Evolutionary conservation across 148 eudicot genomes (phyloP).

Genomic region (Vaccinium myrtillus): DNA sequence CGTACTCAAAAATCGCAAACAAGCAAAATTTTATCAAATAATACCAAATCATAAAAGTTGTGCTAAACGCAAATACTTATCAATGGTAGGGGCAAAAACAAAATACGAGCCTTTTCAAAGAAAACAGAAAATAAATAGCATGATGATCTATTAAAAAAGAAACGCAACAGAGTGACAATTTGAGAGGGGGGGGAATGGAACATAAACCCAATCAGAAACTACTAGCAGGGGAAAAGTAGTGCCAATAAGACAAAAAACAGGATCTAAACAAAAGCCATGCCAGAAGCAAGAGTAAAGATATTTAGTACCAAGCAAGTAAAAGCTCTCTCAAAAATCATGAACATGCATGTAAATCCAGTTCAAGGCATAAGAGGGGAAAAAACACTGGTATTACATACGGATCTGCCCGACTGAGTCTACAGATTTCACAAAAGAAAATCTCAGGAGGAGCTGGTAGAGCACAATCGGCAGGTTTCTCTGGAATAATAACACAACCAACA

Average conservation of each 20-base stretch:
- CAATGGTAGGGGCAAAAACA: not conserved
- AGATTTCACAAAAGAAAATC: conserved; percentile 63
- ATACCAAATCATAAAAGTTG: not conserved
- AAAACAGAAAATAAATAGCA: conserved; percentile 3
- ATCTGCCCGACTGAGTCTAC: conserved; percentile 68
- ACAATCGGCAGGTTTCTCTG: conserved; percentile 64
- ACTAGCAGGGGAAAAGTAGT: not conserved
- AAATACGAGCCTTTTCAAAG: not conserved
- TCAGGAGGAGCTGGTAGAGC: conserved; percentile 44
- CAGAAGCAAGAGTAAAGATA: not conserved
- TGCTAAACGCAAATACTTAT: not conserved
- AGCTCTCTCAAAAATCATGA: not conserved
- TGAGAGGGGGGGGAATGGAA: not conserved
- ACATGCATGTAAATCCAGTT: not conserved
- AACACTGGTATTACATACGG: conserved; percentile 48
- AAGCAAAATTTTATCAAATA: not conserved
- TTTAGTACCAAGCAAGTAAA: not conserved
- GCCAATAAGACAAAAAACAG: not conserved
- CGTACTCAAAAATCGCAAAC: not conserved
- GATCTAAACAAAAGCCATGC: not conserved
- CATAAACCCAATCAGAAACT: not conserved
- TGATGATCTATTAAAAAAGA: not conserved
- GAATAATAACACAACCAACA: conserved; percentile 58
- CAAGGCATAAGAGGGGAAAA: not conserved
- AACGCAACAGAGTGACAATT: not conserved